Evolutionary conservation across 495 filamentous ascomycete genomes (phyloP).

Genomic region (Neohortaea acidophila): DNA sequence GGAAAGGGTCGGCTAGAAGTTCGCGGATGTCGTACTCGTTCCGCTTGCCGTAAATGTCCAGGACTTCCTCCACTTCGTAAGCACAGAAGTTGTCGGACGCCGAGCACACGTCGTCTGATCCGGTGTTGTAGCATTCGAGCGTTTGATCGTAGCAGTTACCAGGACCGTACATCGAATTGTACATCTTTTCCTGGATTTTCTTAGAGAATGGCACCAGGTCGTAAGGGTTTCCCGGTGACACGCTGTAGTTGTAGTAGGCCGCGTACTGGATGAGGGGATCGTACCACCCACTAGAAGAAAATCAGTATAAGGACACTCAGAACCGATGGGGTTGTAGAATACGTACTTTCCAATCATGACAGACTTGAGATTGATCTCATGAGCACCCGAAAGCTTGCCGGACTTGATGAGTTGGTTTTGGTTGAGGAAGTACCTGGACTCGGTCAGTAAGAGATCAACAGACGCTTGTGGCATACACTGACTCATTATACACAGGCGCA

Average conservation of each 20-base stretch:
- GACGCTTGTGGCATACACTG: background rate
- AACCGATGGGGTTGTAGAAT: background rate
- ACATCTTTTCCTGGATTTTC: slow-evolving; percentile 29
- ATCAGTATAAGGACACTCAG: background rate
- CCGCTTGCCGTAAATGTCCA: slow-evolving; percentile 36
- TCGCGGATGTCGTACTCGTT: slow-evolving; percentile 50
- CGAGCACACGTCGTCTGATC: slow-evolving; percentile 34
- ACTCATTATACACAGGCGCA: slow-evolving; percentile 43
- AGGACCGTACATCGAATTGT: slow-evolving; percentile 44
- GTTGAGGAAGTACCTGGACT: slow-evolving; percentile 39
- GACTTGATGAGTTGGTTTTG: slow-evolving; percentile 43
- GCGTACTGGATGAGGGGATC: slow-evolving; percentile 46
- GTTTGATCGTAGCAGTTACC: slow-evolving; percentile 50
- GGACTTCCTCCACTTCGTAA: slow-evolving; percentile 36
- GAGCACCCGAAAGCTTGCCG: slow-evolving; percentile 21
- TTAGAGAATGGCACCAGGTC: slow-evolving; percentile 30
- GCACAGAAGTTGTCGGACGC: slow-evolving; percentile 40
- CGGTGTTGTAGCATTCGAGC: slow-evolving; percentile 32
- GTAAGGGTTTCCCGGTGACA: slow-evolving; percentile 42
- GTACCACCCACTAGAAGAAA: slow-evolving; percentile 36
- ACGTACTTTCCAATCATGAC: slow-evolving; percentile 45
- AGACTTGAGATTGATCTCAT: slow-evolving; percentile 38
- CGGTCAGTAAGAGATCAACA: background rate
- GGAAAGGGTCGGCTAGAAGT: slow-evolving; percentile 43
- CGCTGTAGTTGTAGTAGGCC: slow-evolving; percentile 50